Evolutionary conservation across 768 basidiomycete species (phyloP).

Genomic region (Leccinum olivaceopallidum): DNA sequence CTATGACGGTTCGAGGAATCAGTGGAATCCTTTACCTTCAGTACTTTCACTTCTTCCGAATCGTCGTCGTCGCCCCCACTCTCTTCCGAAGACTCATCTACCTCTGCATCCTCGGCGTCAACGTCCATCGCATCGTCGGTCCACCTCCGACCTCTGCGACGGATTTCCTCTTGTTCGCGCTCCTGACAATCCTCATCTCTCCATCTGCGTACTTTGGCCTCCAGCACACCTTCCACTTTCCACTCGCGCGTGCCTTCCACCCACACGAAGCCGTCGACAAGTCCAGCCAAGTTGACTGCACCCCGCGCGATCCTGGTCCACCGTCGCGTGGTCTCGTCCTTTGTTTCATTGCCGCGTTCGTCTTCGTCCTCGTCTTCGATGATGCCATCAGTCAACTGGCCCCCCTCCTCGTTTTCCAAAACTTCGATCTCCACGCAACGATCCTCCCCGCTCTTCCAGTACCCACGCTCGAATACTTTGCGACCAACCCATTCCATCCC

Average conservation of each 20-base stretch:
- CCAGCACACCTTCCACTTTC: constrained; percentile 63
- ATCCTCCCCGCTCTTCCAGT: constrained; percentile 83
- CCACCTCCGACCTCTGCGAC: constrained; percentile 62
- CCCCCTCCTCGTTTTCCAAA: constrained; percentile 58
- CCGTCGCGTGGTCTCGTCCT: constrained; percentile 49
- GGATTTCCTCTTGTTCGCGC: constrained; percentile 65
- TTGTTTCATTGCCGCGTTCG: constrained; percentile 27
- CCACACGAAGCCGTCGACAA: constrained; percentile 79
- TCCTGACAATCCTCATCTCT: constrained; percentile 67
- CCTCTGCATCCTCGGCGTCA: constrained; percentile 54
- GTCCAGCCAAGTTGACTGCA: constrained; percentile 62
- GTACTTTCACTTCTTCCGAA: constrained; percentile 69
- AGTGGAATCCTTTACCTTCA: constrained; percentile 58
- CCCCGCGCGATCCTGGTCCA: constrained; percentile 79
- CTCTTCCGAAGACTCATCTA: constrained; percentile 45
- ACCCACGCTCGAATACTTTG: constrained; percentile 89
- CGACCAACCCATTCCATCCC: constrained; percentile 97
- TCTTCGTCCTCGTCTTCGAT: constrained; percentile 79
- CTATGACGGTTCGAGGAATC: constrained; percentile 2
- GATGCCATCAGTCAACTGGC: constrained; percentile 67
- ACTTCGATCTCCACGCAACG: constrained; percentile 76
- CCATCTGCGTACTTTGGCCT: constrained; percentile 71
- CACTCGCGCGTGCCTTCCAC: constrained; percentile 58
- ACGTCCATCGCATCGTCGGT: constrained; percentile 72
- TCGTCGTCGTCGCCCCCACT: constrained; percentile 65